Conservation (phyloP, 1,284 basidiomycete genomes). For the Puccinia sorghi region DNA sequence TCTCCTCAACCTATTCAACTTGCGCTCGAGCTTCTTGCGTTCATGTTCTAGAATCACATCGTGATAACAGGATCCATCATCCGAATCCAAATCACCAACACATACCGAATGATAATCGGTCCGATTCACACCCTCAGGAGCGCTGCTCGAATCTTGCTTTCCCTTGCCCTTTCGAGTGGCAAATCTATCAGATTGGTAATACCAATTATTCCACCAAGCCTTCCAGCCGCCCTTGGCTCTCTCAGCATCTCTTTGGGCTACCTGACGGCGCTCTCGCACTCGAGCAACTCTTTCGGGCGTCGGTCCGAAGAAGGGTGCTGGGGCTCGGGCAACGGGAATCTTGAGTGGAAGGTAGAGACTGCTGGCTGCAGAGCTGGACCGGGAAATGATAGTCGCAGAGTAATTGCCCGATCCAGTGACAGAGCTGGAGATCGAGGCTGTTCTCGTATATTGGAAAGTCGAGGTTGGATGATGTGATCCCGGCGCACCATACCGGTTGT, state of each 20-base stretch:
- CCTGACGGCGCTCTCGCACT: constrained; percentile 40
- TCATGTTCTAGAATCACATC: constrained; percentile 45
- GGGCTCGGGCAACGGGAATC: constrained; percentile 34
- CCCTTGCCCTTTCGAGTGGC: constrained; percentile 27
- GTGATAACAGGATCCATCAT: constrained; percentile 48
- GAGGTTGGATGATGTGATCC: not conserved
- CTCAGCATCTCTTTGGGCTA: constrained; percentile 37
- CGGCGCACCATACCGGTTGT: not conserved
- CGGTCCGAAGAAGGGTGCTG: constrained; percentile 46
- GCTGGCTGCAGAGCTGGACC: constrained; percentile 39
- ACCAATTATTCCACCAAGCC: constrained; percentile 49
- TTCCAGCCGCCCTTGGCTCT: constrained; percentile 47
- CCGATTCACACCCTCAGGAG: not conserved
- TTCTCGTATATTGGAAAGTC: not conserved
- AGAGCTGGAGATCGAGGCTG: constrained; percentile 21
- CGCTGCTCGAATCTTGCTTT: not conserved
- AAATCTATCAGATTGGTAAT: constrained; percentile 39
- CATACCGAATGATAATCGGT: not conserved
- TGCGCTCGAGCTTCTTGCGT: constrained; percentile 41
- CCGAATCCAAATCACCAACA: constrained; percentile 9
- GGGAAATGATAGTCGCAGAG: constrained; percentile 28
- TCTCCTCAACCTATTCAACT: constrained; percentile 25
- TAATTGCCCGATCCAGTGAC: constrained; percentile 4
- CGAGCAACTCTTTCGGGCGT: constrained; percentile 36
- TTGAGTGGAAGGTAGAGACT: constrained; percentile 42